These are phyloP conservation scores for Ganoderma boninense DNA, from an alignment of 1,284 basidiomycete genomes.

Conservation along the genomic window DNA sequence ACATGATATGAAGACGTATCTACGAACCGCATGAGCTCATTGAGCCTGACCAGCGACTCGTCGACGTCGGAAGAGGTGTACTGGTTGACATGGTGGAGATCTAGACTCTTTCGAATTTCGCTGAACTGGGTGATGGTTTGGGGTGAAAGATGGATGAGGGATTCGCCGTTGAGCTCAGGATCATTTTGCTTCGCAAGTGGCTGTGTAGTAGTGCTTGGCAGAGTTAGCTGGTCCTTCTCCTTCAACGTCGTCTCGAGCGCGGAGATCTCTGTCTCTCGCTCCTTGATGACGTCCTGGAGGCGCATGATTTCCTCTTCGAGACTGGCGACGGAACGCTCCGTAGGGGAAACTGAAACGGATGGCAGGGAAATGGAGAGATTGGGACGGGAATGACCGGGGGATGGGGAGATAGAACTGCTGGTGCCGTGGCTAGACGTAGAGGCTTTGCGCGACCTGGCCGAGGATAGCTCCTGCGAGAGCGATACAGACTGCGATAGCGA, in stretches of 20 bases:
- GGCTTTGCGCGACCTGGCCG: slow-evolving; percentile 84
- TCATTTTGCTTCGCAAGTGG: slow-evolving; percentile 21
- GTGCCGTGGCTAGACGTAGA: slow-evolving; percentile 78
- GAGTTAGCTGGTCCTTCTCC: slow-evolving; percentile 49
- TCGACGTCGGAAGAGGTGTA: slow-evolving; percentile 59
- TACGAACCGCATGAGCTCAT: slow-evolving; percentile 87
- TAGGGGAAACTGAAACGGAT: slow-evolving; percentile 47
- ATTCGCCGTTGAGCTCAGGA: slow-evolving; percentile 23
- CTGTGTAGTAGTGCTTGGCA: slow-evolving; percentile 17
- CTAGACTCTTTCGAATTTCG: slow-evolving; percentile 71
- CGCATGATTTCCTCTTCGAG: slow-evolving; percentile 94
- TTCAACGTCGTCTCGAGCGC: slow-evolving; percentile 76
- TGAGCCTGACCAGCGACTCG: slow-evolving; percentile 77
- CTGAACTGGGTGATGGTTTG: slow-evolving; percentile 77
- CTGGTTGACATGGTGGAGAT: slow-evolving; percentile 48
- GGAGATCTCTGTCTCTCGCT: slow-evolving; percentile 88
- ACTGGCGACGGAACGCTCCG: slow-evolving; percentile 80
- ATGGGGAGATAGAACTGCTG: slow-evolving; percentile 57
- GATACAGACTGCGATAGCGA: slow-evolving; percentile 90
- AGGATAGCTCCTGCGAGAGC: slow-evolving; percentile 95
- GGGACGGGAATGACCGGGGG: slow-evolving; percentile 54
- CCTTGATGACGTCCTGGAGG: slow-evolving; percentile 86
- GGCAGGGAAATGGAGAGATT: slow-evolving; percentile 71
- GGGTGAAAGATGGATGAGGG: slow-evolving; percentile 60
- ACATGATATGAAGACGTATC: background rate